Conservation (phyloP, 768 basidiomycete genomes). For the Pulveroboletus sp. region DNA sequence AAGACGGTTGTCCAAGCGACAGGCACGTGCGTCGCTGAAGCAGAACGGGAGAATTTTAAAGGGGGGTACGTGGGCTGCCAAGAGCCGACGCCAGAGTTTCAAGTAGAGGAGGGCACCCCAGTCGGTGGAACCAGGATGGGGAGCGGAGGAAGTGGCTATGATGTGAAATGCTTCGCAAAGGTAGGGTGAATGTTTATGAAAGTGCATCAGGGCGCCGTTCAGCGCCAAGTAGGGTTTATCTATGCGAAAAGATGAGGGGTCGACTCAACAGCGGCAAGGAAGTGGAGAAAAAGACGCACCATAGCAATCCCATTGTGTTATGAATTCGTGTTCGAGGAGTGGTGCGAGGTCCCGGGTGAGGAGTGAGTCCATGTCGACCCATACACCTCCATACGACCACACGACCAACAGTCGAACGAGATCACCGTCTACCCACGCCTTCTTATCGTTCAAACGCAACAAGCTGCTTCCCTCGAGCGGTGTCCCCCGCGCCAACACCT, state of each 20-base stretch:
- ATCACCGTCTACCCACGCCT: constrained; percentile 95
- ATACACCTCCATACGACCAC: constrained; percentile 89
- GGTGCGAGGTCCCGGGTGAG: constrained; percentile 84
- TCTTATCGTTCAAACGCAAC: constrained; percentile 59
- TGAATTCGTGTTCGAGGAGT: constrained; percentile 89
- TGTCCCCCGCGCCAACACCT: constrained; percentile 66
- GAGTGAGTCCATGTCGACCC: constrained; percentile 97
- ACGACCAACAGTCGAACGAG: constrained; percentile 81
- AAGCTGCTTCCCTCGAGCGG: constrained; percentile 62
- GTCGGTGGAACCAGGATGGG: constrained; percentile 76
- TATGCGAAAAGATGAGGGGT: constrained; percentile 21
- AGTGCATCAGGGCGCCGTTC: constrained; percentile 95
- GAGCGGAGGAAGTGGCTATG: constrained; percentile 72
- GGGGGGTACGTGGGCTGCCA: constrained; percentile 66
- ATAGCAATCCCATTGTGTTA: constrained; percentile 99
- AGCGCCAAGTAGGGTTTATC: constrained; percentile 74
- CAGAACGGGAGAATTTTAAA: constrained; percentile 95
- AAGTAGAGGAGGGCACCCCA: constrained; percentile 93
- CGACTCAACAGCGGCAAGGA: neutral
- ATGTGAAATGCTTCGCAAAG: constrained; percentile 95
- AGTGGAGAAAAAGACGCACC: constrained; percentile 43
- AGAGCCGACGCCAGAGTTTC: constrained; percentile 83
- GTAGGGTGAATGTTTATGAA: constrained; percentile 86
- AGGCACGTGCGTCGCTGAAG: constrained; percentile 87
- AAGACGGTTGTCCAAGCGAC: constrained; percentile 87